A percentile compares a stretch with the other conserved stretches of the same genome.
Conservation (phyloP, 2,329 filamentous ascomycete genomes). For the Metarhizium album region DNA sequence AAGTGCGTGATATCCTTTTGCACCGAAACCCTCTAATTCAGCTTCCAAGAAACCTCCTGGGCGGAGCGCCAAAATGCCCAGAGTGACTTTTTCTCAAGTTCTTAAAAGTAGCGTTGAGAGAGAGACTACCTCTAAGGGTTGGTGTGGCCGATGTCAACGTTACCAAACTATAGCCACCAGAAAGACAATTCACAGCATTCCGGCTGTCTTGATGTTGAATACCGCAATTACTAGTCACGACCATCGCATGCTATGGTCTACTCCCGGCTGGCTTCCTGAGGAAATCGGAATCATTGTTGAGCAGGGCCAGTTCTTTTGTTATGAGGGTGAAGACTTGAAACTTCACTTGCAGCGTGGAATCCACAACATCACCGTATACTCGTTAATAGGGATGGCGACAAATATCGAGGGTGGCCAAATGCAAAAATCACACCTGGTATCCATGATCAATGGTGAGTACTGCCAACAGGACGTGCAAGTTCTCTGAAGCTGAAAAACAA, state of each 20-base stretch:
- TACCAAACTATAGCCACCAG: slow-evolving; percentile 82
- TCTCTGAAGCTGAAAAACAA: slow-evolving; percentile 3
- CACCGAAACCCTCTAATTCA: not conserved
- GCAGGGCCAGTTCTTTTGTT: slow-evolving; percentile 87
- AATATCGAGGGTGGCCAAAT: slow-evolving; percentile 81
- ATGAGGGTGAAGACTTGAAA: slow-evolving; percentile 82
- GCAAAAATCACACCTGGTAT: slow-evolving; percentile 83
- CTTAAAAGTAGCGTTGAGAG: slow-evolving; percentile 88
- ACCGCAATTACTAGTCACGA: slow-evolving; percentile 63
- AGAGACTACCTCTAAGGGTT: slow-evolving; percentile 80
- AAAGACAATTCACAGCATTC: slow-evolving; percentile 73
- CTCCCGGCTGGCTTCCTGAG: slow-evolving; percentile 81
- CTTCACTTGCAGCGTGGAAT: slow-evolving; percentile 68
- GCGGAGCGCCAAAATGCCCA: slow-evolving; percentile 39
- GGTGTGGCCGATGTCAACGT: slow-evolving; percentile 82
- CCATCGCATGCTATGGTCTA: slow-evolving; percentile 74
- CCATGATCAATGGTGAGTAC: slow-evolving; percentile 68
- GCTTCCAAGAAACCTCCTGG: slow-evolving; percentile 31
- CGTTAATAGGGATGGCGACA: slow-evolving; percentile 78
- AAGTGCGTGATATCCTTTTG: slow-evolving; percentile 7
- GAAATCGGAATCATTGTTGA: slow-evolving; percentile 90
- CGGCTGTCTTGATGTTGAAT: slow-evolving; percentile 81
- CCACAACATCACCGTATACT: slow-evolving; percentile 79
- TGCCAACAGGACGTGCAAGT: not conserved
- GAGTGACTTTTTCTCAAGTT: slow-evolving; percentile 72